Base-by-base conservation (phyloP, 2,329 filamentous ascomycete species). In the Tolypocladium guangdongense region DNA sequence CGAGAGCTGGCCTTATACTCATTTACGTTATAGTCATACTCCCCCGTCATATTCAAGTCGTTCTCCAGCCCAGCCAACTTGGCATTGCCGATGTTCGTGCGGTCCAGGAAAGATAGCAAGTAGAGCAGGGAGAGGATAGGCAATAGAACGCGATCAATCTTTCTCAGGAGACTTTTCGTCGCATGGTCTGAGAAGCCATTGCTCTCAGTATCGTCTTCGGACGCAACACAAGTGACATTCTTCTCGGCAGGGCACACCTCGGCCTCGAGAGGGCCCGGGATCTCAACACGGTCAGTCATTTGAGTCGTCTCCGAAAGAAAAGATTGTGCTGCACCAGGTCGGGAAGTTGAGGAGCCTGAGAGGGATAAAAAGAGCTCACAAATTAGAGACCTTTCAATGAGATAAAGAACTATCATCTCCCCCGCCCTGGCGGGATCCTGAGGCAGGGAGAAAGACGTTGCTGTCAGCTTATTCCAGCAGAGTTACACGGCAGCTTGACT, bases 51-150 rank as follows among this genome's bases (percentile, higher is more conserved):
- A 4, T n/a, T 8, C 49, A 50, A 41, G 20, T 50, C 49, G 4
- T 30, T 24, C 11, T 50, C 49, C 22, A 50, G 49, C 4, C 49
- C 36, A 32, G 49, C 49, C 35, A 50, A 8, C 36, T 50, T 50
- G 2, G 81, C 81, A 65, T 84, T 85, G 24, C 81, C 78, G 8
- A 68, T 68, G 32, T 68, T 68, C 46, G 66, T 62, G 45, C 66
- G 62, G 50, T 68, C 66, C 12, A 68, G 58, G 63, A 81, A 80
- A 49, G 74, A 76, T 10, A 77, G 75, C 0, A 83, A 65, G 57
- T 82, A 82, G 8, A 83, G 72, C 0, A 83, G 61, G 0, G 79
- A 75, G 48, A 83, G 71, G 8, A 50, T 22, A n/a, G 49, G 43
- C 3, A 46, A 11, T 1, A 46, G 43, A 16, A 46, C 27, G 5